Base-by-base conservation (phyloP, 345 rosid species). In the Gossypium sturtianum region DNA sequence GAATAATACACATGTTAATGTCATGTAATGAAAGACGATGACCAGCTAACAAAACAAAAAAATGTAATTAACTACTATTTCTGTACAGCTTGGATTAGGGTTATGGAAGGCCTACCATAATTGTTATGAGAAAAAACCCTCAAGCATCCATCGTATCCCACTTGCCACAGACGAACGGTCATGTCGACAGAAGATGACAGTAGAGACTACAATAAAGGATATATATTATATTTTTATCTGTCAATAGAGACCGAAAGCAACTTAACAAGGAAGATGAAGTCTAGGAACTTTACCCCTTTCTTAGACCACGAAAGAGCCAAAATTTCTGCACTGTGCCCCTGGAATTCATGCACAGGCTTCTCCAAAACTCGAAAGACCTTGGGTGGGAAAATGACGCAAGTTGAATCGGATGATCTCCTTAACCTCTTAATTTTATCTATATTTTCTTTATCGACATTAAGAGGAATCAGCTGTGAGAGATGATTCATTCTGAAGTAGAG, bases 291-390 rank as follows among this genome's bases (percentile, higher is more conserved):
- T 43, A 89, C 93, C 89, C 85, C 84, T 77, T 81, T 81, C 76
- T 83, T 84, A 16, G 91, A 89, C 93, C 93, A 89, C 1, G 93
- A 76, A 71, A 89, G 88, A 83, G 84, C 87, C 83, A 89, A 82
- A 70, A 89, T 81, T 74, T 87, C 91, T 15, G 78, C 78, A 4
- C 29, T 74, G 79, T 89, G 92, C 44, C 90, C 92, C 65, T 68
- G 84, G 62, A 87, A 85, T 80, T 87, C 86, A 22, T 86, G 90
- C 78, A 85, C 79, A 65, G 90, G 89, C 77, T 83, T 82, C 83
- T 89, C 90, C 74, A 72, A 63, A 62, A 89, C 76, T 75, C 59
- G 71, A 76, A 89, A 89, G 47, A 81, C 78, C 80, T 86, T 89
- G 49, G 83, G 81, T 20, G 93, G 89, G 65, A 89, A 76, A 65